Conservation (phyloP, 2,329 filamentous ascomycete genomes). For the Arthrobotrys sphaeroides region DNA sequence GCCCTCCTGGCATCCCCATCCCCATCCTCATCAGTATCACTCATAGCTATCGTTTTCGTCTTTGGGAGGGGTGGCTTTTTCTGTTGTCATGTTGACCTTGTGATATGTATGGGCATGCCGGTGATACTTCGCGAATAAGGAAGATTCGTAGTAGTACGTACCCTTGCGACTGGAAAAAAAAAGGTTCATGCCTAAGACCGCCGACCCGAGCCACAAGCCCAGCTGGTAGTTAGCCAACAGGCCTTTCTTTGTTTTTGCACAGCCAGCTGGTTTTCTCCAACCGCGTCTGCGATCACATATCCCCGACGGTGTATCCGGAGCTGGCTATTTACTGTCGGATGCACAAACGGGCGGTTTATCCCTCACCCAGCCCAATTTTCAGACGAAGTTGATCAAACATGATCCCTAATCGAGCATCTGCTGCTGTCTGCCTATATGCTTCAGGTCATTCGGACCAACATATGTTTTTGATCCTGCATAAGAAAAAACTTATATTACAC, state of each 20-base stretch:
- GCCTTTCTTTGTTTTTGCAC: slow-evolving; percentile 21
- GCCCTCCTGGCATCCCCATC: slow-evolving; percentile 21
- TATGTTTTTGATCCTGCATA: slow-evolving; percentile 38
- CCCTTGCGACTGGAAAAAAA: slow-evolving; percentile 7
- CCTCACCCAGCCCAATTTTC: slow-evolving; percentile 32
- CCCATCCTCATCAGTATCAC: background rate
- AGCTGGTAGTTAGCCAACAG: background rate
- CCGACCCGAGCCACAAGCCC: slow-evolving; percentile 34
- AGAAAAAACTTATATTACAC: background rate
- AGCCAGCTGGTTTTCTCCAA: slow-evolving; percentile 23
- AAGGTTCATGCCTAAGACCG: slow-evolving; percentile 30
- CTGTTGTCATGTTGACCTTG: slow-evolving; percentile 42
- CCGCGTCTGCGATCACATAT: slow-evolving; percentile 32
- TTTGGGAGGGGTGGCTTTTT: slow-evolving; percentile 10
- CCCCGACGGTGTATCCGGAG: slow-evolving; percentile 45
- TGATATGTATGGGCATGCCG: slow-evolving; percentile 33
- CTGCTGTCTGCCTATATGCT: slow-evolving; percentile 36
- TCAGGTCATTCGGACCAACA: slow-evolving; percentile 27
- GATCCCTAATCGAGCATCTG: background rate
- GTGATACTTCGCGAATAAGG: slow-evolving; percentile 33
- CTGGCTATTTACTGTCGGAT: slow-evolving; percentile 10
- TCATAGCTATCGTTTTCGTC: slow-evolving; percentile 6
- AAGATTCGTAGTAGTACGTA: slow-evolving; percentile 4
- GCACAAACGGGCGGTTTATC: slow-evolving; percentile 51
- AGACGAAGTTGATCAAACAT: background rate